Percentiles rank a stretch among this genome's conserved stretches.
Conservation (phyloP, 805 yeast genomes). For the Ogataea wickerhamii region DNA sequence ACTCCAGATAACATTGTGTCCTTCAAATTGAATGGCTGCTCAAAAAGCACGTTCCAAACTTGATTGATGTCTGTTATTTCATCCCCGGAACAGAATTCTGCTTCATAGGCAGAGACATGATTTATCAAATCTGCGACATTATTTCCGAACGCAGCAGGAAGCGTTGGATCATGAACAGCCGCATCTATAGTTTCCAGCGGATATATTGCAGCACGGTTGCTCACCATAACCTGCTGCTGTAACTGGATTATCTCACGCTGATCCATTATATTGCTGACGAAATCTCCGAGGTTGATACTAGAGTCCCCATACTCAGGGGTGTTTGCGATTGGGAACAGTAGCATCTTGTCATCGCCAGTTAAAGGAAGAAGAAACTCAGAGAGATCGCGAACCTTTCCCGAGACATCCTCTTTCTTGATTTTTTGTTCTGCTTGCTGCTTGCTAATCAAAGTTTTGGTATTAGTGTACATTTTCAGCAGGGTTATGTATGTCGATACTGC, state of each 20-base stretch:
- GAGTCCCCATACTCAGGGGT: background rate
- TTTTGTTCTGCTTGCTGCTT: constrained; percentile 7
- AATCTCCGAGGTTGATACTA: constrained; percentile 6
- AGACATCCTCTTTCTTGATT: background rate
- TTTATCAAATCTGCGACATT: constrained; percentile 2
- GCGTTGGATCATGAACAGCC: background rate
- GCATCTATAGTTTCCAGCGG: background rate
- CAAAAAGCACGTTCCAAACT: constrained; percentile 21
- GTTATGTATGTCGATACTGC: constrained; percentile 13
- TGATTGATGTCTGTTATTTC: constrained; percentile 12
- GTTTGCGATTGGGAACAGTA: background rate
- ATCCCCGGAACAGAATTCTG: background rate
- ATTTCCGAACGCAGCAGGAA: constrained; percentile 1
- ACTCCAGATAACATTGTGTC: constrained; percentile 18
- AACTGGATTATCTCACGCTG: constrained; percentile 7
- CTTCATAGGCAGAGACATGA: constrained; percentile 1
- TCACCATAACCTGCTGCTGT: constrained; percentile 1
- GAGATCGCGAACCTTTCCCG: background rate
- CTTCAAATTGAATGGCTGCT: constrained; percentile 17
- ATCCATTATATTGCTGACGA: constrained; percentile 9
- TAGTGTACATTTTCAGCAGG: constrained; percentile 13
- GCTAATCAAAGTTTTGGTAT: constrained; percentile 10
- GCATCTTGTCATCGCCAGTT: background rate
- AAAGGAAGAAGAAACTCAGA: background rate
- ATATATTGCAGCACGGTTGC: background rate